A percentile compares a stretch with the other conserved stretches of the same genome.
These are phyloP conservation scores for Sugiyamaella valdiviana DNA, from an alignment of 805 yeast genomes.

Conservation along the genomic window DNA sequence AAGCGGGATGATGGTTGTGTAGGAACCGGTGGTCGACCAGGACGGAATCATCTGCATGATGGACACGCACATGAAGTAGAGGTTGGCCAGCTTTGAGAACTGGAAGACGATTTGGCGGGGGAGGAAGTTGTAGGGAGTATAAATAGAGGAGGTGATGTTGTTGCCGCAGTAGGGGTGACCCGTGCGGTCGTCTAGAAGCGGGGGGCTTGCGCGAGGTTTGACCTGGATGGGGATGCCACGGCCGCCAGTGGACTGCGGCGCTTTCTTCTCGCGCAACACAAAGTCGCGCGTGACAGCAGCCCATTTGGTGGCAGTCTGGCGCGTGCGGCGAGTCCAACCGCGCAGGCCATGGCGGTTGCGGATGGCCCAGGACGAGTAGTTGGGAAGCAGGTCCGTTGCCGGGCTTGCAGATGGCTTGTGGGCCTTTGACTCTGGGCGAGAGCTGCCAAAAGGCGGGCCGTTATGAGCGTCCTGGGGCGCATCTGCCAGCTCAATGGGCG, in stretches of 20 bases:
- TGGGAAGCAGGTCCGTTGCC: constrained; percentile 18
- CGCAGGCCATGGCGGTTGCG: constrained; percentile 3
- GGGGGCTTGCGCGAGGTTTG: constrained; percentile 32
- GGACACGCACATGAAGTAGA: constrained; percentile 84
- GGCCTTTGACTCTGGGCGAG: background rate
- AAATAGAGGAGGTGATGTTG: constrained; percentile 77
- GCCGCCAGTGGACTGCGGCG: constrained; percentile 58
- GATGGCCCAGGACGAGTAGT: constrained; percentile 25
- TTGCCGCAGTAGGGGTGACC: constrained; percentile 57
- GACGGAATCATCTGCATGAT: constrained; percentile 92
- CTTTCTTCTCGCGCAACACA: constrained; percentile 23
- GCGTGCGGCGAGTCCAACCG: background rate
- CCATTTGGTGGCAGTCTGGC: background rate
- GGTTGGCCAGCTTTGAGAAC: constrained; percentile 86
- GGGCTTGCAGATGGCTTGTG: background rate
- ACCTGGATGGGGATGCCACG: constrained; percentile 65
- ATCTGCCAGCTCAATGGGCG: constrained; percentile 32
- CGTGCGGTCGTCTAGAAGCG: constrained; percentile 65
- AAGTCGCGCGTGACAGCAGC: constrained; percentile 18
- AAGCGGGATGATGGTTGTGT: constrained; percentile 87
- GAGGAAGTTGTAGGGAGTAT: constrained; percentile 69
- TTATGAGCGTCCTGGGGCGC: background rate
- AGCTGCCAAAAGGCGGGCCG: background rate
- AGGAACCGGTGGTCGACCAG: constrained; percentile 96
- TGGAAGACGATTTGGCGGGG: constrained; percentile 89